Base-by-base conservation (phyloP, 2,329 filamentous ascomycete species). In the Fusarium newnesense region DNA sequence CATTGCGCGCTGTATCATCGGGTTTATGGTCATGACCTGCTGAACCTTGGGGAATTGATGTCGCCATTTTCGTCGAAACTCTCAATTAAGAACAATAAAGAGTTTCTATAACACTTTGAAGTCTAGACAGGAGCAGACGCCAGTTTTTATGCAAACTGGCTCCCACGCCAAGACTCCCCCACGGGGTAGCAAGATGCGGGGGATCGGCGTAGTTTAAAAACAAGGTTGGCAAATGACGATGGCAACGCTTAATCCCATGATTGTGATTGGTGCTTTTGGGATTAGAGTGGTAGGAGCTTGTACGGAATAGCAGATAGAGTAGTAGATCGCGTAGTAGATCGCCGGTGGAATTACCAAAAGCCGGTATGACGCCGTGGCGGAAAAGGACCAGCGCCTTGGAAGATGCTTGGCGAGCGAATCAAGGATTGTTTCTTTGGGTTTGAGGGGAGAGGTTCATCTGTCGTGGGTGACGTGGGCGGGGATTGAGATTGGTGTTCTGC, bases 141-240 rank as follows among this genome's bases (percentile, higher is more conserved):
- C 36, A 7, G 30, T 6, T 59, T 47, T 60, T 72, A 72, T 72
- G 32, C n/a, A 10, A 18, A 9, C 3, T 18, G 9, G 32, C 34
- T 7, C 16, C 42, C n/a, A 37, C 28, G 65, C 50, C 37, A 57
- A 65, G 59, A 7, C 30, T 67, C 26, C 53, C 69, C 64, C 69
- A 64, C 26, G 65, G 70, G 64, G 49, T 36, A 70, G 4, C 2
- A 19, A 28, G 43, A 50, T 70, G 70, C 65, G 69, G 70, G 65
- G 65, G 65, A 73, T 57, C 44, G 46, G 39, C 40, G 34, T 34
- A 49, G 30, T 44, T 47, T 60, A 61, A 73, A 61, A 70, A 54
- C 43, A 54, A 69, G 64, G 44, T 43, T 69, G 42, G n/a, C 18
- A 43, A 39, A 50, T 52, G 65, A 69, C 43, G 40, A 53, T n/a